Conservation (phyloP, 1,139 yeast genomes). For the Groenewaldozyma sp. region DNA sequence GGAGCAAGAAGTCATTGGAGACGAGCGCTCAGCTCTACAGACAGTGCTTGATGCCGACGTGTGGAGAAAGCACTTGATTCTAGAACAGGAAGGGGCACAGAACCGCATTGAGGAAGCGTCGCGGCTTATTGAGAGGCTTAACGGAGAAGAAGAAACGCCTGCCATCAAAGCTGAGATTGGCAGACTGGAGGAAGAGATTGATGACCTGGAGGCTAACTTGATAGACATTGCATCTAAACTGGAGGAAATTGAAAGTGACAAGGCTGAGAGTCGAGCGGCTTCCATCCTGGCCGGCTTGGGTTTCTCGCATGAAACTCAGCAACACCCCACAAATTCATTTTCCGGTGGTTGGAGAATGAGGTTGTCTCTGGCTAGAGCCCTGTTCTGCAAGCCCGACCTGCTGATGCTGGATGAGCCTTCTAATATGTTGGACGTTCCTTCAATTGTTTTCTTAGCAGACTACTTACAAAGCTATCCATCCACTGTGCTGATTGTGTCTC, state of each 20-base stretch:
- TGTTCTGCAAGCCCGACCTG: conserved; percentile 93
- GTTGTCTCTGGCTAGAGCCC: conserved; percentile 92
- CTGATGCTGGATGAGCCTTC: conserved; percentile 95
- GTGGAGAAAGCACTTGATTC: conserved; percentile 85
- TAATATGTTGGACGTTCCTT: conserved; percentile 99
- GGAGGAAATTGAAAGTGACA: conserved; percentile 89
- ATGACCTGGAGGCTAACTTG: conserved; percentile 70
- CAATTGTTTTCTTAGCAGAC: conserved; percentile 84
- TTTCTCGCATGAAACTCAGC: conserved; percentile 80
- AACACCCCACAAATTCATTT: conserved; percentile 73
- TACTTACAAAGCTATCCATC: conserved; percentile 85
- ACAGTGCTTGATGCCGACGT: conserved; percentile 97
- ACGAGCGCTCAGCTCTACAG: conserved; percentile 81
- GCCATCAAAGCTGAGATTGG: conserved; percentile 54
- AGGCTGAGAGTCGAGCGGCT: conserved; percentile 96
- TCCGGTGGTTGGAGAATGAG: conserved; percentile 99
- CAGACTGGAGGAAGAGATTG: conserved; percentile 80
- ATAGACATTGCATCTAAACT: conserved; percentile 74
- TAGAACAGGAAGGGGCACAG: conserved; percentile 66
- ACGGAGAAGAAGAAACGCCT: conserved; percentile 33
- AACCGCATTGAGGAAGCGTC: conserved; percentile 72
- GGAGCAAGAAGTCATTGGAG: conserved; percentile 94
- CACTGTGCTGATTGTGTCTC: conserved; percentile 91
- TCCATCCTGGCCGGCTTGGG: conserved; percentile 91
- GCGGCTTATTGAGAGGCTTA: conserved; percentile 51